Percentiles rank a stretch among this genome's conserved stretches.
Evolutionary conservation across 495 filamentous ascomycete species (phyloP).

Genomic region (Penicillium samsonianum): DNA sequence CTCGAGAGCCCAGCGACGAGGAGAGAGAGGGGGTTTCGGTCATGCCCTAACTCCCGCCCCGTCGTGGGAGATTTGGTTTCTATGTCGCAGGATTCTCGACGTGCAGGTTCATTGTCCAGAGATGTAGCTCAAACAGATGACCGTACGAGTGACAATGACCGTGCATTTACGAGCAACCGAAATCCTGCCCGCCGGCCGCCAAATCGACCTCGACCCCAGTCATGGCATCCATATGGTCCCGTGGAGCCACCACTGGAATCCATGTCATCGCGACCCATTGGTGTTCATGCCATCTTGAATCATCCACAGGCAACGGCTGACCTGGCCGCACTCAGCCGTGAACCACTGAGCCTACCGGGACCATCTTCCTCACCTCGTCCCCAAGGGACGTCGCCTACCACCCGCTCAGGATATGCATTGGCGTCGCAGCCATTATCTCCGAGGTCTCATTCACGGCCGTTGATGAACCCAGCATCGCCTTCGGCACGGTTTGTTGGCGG

Average conservation of each 20-base stretch:
- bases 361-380: constrained; percentile 32
- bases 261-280: constrained; percentile 46
- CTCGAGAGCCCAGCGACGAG: constrained; percentile 38
- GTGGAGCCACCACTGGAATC: constrained; percentile 42
- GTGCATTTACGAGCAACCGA: constrained; percentile 24
- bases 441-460: constrained; percentile 47
- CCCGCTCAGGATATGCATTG: constrained; percentile 37
- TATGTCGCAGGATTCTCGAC: constrained; percentile 51
- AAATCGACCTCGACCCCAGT: constrained; percentile 36
- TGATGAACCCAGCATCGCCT: constrained; percentile 69
- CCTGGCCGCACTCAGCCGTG: constrained; percentile 25
- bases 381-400: constrained; percentile 37
- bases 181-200: constrained; percentile 29
- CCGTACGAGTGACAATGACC: constrained; percentile 34
- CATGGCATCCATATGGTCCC: constrained; percentile 44
- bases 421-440: constrained; percentile 40
- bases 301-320: constrained; percentile 38
- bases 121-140: constrained; percentile 29
- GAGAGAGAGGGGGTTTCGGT: constrained; percentile 45
- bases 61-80: constrained; percentile 39
- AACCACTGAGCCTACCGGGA: constrained; percentile 29
- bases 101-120: constrained; percentile 35
- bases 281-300: constrained; percentile 54
- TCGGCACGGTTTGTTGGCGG: constrained; percentile 42
- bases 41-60: constrained; percentile 45